Evolutionary conservation across 805 yeast genomes (phyloP).

Genomic region (Wickerhamomyces rabaulensis): DNA sequence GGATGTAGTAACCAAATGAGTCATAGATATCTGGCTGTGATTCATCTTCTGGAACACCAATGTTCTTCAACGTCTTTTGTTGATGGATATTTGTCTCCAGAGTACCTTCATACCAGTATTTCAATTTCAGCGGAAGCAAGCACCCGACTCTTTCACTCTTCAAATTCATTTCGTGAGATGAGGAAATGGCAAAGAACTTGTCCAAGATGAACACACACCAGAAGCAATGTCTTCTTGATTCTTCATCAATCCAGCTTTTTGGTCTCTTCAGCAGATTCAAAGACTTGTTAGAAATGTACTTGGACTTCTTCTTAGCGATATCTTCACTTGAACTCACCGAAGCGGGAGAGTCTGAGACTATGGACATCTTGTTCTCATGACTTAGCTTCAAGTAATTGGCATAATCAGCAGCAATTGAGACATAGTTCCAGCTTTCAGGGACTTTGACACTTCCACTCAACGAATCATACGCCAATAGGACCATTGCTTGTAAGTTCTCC

Average conservation of each 20-base stretch:
- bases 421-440: conserved; percentile 24
- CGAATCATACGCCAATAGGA: conserved; percentile 19
- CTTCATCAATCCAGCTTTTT: conserved; percentile 21
- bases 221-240: conserved; percentile 22
- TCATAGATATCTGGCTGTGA: conserved; percentile 10
- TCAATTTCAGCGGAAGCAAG: conserved; percentile 14
- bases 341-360: conserved; percentile 15
- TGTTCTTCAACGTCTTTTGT: conserved; percentile 3
- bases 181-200: conserved; percentile 19
- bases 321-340: conserved; percentile 13
- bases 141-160: conserved; percentile 13
- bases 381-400: conserved; percentile 20
- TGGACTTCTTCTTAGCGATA: conserved; percentile 12
- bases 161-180: conserved; percentile 21
- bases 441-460: conserved; percentile 19
- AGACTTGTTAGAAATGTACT: conserved; percentile 15
- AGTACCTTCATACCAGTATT: conserved; percentile 11
- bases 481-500: conserved; percentile 19
- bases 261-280: conserved; percentile 16
- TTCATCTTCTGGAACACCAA: conserved; percentile 2
- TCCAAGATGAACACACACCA: conserved; percentile 23
- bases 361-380: conserved; percentile 9
- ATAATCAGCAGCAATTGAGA: conserved; percentile 22
- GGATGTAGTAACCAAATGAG: conserved; percentile 19
- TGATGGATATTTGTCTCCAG: conserved; percentile 1